A percentile compares a stretch with the other conserved stretches of the same genome.
phyloP scores from a whole-genome alignment of 1,284 basidiomycete species.

The Cryptococcus maquisensis region DNA sequence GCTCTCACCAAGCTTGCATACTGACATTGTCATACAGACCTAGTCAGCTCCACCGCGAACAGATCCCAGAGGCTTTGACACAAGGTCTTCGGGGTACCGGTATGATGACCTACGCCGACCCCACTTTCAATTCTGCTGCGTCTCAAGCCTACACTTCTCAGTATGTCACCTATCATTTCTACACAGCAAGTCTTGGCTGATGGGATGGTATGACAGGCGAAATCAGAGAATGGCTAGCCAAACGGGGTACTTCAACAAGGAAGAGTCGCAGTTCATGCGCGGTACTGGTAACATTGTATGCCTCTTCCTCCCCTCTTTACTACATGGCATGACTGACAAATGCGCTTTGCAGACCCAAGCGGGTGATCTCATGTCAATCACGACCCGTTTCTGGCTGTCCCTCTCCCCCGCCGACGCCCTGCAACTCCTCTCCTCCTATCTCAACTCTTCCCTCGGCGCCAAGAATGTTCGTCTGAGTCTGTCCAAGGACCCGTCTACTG shows the following conservation, averaged over 20 bases:
- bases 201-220: constrained; percentile 18
- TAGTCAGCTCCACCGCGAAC: constrained; percentile 63
- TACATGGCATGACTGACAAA: background rate
- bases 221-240: constrained; percentile 34
- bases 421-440: constrained; percentile 25
- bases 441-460: constrained; percentile 22
- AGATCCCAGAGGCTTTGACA: constrained; percentile 67
- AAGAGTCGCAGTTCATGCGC: constrained; percentile 47
- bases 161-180: constrained; percentile 16
- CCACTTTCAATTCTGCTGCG: constrained; percentile 48
- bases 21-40: constrained; percentile 51
- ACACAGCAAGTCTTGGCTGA: background rate
- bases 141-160: constrained; percentile 33
- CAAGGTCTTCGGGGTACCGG: constrained; percentile 61
- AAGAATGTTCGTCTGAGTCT: constrained; percentile 16
- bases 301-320: background rate
- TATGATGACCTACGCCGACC: constrained; percentile 64
- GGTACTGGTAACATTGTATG: constrained; percentile 45
- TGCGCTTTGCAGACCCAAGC: constrained; percentile 33
- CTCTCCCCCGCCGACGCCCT: constrained; percentile 26
- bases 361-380: constrained; percentile 36
- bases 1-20: background rate
- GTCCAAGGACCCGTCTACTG: background rate
- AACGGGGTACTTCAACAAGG: constrained; percentile 34
- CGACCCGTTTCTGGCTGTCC: constrained; percentile 45